Base-by-base conservation (phyloP, 306 rosid genomes). In the Mimosa pudica region DNA sequence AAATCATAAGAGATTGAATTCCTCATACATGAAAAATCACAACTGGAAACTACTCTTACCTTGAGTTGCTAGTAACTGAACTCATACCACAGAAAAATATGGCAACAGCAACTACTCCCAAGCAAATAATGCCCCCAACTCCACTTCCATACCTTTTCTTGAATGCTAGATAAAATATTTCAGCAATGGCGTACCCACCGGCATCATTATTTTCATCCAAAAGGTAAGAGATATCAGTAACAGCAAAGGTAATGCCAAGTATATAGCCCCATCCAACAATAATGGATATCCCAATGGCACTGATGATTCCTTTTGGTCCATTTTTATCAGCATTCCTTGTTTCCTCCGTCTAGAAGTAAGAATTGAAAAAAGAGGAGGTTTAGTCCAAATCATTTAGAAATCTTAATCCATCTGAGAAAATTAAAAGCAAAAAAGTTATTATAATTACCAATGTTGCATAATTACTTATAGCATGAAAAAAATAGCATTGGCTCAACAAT, bases 11-110 rank as follows among this genome's bases (percentile, higher is more conserved):
- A 73, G 12, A 77, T 47, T 38, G 13, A 76, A n/a, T 66, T 73
- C 64, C 73, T 77, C 54, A 52, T 51, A 46, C 38, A 55, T 17
- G 62, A 38, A 78, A 81, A 61, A 16, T 36, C 13, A 41, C 42
- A 13, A 62, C 61, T 55, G 24, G 79, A 17, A 55, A 52, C 44
- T 47, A 0, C 76, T 49, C 35, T 54, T 90, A 92, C 99, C 99
- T 95, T 47, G 99, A 95, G 89, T 95, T 95, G 86, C 97, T 91
- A 12, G 99, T 95, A 81, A 95, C 88, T 30, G 99, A 95, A 79
- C 99, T 91, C 98, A 95, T 93, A 17, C 99, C 99, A 81, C 99
- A 93, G 86, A 95, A 95, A 79, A 95, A 95, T 71, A 93, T 93
- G 65, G 98, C 98, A 78, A 93, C 83, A 32, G 92, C 97, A 83